Base-by-base conservation (phyloP, 2,329 filamentous ascomycete genomes). In the Biscogniauxia sp. region DNA sequence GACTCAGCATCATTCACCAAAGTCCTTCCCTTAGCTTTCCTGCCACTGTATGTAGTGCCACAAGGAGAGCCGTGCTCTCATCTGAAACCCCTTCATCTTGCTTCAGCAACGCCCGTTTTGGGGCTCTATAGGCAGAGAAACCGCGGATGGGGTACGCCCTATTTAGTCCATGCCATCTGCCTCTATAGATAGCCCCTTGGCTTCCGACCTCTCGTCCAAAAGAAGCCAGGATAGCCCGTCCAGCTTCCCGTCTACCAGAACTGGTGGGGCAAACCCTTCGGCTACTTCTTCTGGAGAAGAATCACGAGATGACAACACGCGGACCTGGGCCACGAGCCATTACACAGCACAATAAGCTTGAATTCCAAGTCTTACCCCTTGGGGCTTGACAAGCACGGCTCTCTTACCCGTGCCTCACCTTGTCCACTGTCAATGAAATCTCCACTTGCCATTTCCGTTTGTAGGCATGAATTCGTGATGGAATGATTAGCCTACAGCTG, bases 1-100 rank as follows among this genome's bases (percentile, higher is more conserved):
- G 60, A 58, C 68, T 64, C 61, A 60, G 59, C 57, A 32, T n/a
- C 51, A 63, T 58, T 66, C 58, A 53, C 62, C 59, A 63, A 58
- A 55, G 51, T 26, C 60, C 57, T 63, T 62, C 61, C 51, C 23
- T 23, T 23, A 23, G 23, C 23, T 57, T 59, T 68, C 71, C 70
- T 74, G 71, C 72, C 70, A 73, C 71, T 62, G 69, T 68, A 62
- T 72, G 69, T 65, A 61, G 73, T 77, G 66, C 64, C 60, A 75
- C 72, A 58, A 55, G 58, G 68, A 66, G 58, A 61, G 68, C 62
- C 63, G 66, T 68, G 70, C 71, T 67, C 65, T 64, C 68, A 66
- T 71, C 69, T 75, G 71, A 74, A 73, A 72, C 72, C 37, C 37
- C 64, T 63, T 57, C 49, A 15, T 66, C 65, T 61, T 63, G 56